phyloP scores from a whole-genome alignment of 768 basidiomycete species.

The Crepidotus variabilis region DNA sequence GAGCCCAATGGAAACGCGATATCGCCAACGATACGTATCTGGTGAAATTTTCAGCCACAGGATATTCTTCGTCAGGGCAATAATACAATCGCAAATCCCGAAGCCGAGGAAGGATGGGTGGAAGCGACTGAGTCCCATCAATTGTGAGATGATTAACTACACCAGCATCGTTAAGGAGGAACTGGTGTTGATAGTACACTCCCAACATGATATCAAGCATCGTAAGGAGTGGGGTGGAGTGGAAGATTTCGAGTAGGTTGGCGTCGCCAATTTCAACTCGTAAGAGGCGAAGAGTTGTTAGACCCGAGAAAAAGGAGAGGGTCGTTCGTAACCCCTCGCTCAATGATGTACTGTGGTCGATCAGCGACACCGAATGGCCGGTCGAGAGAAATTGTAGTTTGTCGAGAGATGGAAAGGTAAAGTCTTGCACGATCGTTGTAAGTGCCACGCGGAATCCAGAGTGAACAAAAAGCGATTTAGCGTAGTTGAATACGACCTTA shows the following conservation, averaged over 20 bases:
- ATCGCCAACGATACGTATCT: background rate
- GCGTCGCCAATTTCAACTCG: background rate
- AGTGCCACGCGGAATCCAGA: background rate
- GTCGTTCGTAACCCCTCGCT: background rate
- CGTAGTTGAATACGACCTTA: background rate
- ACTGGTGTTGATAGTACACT: background rate
- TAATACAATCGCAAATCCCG: background rate
- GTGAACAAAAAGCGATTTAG: background rate
- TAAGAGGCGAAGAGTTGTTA: background rate
- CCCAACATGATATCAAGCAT: background rate
- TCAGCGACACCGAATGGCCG: background rate
- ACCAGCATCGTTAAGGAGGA: background rate
- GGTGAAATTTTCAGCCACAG: background rate
- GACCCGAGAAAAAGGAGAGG: background rate
- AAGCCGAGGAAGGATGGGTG: background rate
- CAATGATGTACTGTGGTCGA: background rate
- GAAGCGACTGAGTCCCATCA: background rate
- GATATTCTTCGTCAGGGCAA: background rate
- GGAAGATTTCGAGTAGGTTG: background rate
- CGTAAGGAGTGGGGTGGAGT: background rate
- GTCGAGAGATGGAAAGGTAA: background rate
- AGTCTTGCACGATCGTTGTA: background rate
- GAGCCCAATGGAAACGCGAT: background rate
- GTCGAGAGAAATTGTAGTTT: background rate
- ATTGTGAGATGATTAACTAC: background rate